Evolutionary conservation across 2,329 filamentous ascomycete species (phyloP).

Genomic region (Botrytis sinoallii): DNA sequence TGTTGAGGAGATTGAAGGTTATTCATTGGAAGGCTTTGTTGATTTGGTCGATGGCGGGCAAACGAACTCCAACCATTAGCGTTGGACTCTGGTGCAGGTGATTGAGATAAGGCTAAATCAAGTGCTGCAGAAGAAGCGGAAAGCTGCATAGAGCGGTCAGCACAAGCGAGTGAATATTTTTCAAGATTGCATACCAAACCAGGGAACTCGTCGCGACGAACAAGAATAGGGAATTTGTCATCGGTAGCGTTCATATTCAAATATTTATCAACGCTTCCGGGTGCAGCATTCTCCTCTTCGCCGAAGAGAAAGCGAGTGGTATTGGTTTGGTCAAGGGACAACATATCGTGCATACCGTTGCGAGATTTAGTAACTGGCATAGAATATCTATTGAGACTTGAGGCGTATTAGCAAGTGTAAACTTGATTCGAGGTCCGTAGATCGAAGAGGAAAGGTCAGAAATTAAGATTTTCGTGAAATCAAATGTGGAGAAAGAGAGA

Average conservation of each 20-base stretch:
- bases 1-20: conserved; percentile 33
- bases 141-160: conserved; percentile 56
- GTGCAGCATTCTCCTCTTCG: conserved; percentile 59
- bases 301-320: conserved; percentile 83
- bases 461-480: neutral
- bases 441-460: conserved; percentile 13
- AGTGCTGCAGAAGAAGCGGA: conserved; percentile 78
- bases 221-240: conserved; percentile 83
- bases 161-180: conserved; percentile 14
- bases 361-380: conserved; percentile 80
- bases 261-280: conserved; percentile 62
- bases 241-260: conserved; percentile 70
- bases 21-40: conserved; percentile 47
- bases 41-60: conserved; percentile 38
- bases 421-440: conserved; percentile 11
- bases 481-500: neutral
- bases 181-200: conserved; percentile 32
- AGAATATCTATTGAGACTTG: conserved; percentile 83
- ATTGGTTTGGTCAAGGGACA: conserved; percentile 74
- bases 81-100: conserved; percentile 56
- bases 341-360: conserved; percentile 61
- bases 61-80: conserved; percentile 37
- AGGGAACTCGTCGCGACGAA: conserved; percentile 54
- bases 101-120: conserved; percentile 71
- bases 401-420: conserved; percentile 28